Conservation (phyloP, 805 yeast genomes). For the Torulaspora gathmanii region DNA sequence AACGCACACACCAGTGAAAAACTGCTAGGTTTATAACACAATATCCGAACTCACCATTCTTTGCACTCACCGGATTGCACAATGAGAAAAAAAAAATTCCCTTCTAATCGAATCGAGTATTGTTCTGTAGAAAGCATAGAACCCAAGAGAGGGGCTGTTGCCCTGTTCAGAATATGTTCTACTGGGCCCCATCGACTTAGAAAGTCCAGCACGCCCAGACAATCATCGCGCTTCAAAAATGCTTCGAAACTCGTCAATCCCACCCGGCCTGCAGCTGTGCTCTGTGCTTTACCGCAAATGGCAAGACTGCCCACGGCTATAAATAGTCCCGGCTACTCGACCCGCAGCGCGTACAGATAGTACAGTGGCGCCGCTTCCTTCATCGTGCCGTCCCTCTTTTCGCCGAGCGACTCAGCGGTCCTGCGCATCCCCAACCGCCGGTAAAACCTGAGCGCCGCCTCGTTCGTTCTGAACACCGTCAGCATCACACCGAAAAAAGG, state of each 20-base stretch:
- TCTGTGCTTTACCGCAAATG: no score
- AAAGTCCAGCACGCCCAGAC: no score
- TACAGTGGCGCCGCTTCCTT: neutral
- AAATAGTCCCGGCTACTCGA: neutral
- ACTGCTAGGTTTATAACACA: neutral
- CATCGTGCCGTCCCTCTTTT: neutral
- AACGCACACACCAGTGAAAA: neutral
- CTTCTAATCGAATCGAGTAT: no score
- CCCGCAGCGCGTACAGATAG: constrained; percentile 1
- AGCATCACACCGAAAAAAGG: constrained; percentile 23
- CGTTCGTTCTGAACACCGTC: constrained; percentile 32
- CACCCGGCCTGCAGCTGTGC: no score
- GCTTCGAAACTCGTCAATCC: no score
- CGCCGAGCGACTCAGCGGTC: constrained; percentile 26
- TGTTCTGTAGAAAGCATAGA: no score
- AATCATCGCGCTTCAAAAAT: no score
- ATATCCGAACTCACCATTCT: no score
- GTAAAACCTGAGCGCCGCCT: constrained; percentile 25
- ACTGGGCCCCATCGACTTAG: neutral
- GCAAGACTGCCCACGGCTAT: neutral
- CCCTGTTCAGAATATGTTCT: no score
- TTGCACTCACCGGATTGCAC: no score
- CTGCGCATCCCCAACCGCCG: constrained; percentile 17
- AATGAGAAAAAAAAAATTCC: no score
- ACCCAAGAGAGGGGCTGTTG: no score